Percentiles rank a stretch among this genome's conserved stretches.
Evolutionary conservation across 352 stramenopile genomes (phyloP).

Genomic region (Pythium periplocum): DNA sequence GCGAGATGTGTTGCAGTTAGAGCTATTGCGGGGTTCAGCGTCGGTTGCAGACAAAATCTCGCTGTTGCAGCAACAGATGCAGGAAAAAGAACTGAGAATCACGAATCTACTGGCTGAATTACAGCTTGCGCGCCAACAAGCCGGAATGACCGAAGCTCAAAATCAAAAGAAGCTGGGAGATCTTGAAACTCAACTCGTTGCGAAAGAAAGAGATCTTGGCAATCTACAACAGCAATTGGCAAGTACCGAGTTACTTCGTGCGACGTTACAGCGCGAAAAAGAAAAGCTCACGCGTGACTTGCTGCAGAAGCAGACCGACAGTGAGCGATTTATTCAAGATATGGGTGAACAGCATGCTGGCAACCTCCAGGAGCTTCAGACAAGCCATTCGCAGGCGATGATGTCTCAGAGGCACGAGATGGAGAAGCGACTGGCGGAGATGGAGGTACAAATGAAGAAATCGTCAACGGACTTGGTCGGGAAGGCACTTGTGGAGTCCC

Average conservation of each 20-base stretch:
- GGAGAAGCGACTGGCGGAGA: not conserved
- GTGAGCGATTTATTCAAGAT: too few species aligned
- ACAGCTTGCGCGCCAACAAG: constrained; percentile 19
- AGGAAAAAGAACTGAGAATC: constrained; percentile 31
- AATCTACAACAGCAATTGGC: too few species aligned
- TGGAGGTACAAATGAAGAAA: not conserved
- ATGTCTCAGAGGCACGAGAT: not conserved
- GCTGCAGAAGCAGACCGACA: too few species aligned
- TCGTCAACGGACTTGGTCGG: constrained; percentile 2
- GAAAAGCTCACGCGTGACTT: too few species aligned
- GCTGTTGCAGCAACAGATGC: constrained; percentile 29
- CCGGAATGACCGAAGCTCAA: constrained; percentile 14
- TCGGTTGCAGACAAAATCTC: constrained; percentile 30
- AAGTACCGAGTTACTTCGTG: too few species aligned
- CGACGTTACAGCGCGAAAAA: too few species aligned
- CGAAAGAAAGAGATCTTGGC: not conserved
- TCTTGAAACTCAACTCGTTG: constrained; percentile 17
- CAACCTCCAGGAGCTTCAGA: too few species aligned
- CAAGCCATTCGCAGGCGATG: not conserved
- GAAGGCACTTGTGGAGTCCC: constrained; percentile 22
- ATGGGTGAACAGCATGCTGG: too few species aligned
- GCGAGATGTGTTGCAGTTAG: constrained; percentile 34
- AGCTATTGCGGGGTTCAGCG: constrained; percentile 34
- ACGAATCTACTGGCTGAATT: constrained; percentile 29
- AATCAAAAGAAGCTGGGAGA: constrained; percentile 15